A percentile compares a stretch with the other conserved stretches of the same genome.
Conservation (phyloP, 2,329 filamentous ascomycete genomes). For the Zasmidium citrigriseum region DNA sequence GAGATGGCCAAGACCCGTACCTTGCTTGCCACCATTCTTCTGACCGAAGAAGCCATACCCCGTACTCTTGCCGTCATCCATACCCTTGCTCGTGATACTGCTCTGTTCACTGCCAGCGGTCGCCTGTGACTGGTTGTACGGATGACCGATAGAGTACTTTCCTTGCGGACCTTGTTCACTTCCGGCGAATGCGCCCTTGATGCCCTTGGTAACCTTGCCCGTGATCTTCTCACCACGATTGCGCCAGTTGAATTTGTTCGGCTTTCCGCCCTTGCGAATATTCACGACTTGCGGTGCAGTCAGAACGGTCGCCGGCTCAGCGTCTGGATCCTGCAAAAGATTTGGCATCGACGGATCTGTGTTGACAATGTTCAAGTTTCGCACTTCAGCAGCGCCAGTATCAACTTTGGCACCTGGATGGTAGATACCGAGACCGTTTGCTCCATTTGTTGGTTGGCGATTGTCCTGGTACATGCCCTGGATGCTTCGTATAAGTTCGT, state of each 20-base stretch:
- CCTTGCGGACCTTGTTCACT: constrained; percentile 24
- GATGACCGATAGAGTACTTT: constrained; percentile 33
- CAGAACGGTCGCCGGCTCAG: constrained; percentile 58
- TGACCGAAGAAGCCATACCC: constrained; percentile 39
- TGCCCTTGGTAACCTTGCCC: constrained; percentile 89
- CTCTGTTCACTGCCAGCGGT: constrained; percentile 33
- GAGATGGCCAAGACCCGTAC: constrained; percentile 34
- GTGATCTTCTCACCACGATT: constrained; percentile 92
- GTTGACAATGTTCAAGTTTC: constrained; percentile 32
- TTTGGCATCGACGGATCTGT: constrained; percentile 42
- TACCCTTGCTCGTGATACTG: constrained; percentile 26
- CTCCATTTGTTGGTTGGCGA: constrained; percentile 41
- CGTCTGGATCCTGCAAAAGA: constrained; percentile 61
- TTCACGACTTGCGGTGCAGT: constrained; percentile 90
- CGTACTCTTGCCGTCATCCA: constrained; percentile 18
- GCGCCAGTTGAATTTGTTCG: constrained; percentile 99
- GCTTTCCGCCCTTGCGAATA: constrained; percentile 81
- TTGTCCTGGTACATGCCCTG: constrained; percentile 89
- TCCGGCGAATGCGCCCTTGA: constrained; percentile 82
- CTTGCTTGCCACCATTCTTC: constrained; percentile 37
- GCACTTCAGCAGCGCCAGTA: constrained; percentile 43
- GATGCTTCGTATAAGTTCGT: constrained; percentile 90
- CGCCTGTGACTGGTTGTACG: constrained; percentile 35
- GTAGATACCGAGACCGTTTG: constrained; percentile 67
- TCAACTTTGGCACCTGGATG: constrained; percentile 26